Percentiles rank a stretch among this genome's conserved stretches.
Evolutionary conservation across 2,329 filamentous ascomycete species (phyloP).

Genomic region (Colletotrichum karsti): DNA sequence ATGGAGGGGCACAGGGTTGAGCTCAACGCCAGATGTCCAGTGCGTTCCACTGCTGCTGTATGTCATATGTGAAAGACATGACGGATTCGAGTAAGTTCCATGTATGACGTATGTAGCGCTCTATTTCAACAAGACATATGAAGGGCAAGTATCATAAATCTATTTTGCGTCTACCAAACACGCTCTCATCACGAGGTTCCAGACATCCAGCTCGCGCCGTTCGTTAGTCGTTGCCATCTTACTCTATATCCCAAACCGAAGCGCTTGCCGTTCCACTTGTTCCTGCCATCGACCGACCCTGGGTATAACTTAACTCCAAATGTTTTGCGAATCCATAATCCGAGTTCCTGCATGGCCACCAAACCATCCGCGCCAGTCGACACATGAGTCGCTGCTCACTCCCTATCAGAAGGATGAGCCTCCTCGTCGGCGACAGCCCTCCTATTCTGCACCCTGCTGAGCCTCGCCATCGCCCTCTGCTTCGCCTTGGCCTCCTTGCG

Average conservation of each 20-base stretch:
- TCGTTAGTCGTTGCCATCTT: neutral
- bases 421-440: neutral
- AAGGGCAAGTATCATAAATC: slow-evolving; percentile 8
- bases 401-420: neutral
- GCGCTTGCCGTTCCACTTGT: neutral
- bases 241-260: neutral
- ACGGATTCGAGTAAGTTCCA: no score
- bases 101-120: no score
- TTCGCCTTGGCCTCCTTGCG: slow-evolving; percentile 41
- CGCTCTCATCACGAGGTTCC: neutral
- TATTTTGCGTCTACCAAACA: neutral
- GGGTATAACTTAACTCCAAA: slow-evolving; percentile 12
- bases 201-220: neutral
- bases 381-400: no score
- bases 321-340: neutral
- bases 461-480: slow-evolving; percentile 31
- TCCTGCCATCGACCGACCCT: neutral
- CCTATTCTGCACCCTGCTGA: neutral
- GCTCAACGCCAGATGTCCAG: no score
- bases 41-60: no score
- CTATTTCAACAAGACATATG: no score
- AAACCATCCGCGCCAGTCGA: no score
- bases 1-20: no score
- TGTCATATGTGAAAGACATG: no score
- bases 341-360: no score